Percentiles rank a stretch among this genome's conserved stretches.
Evolutionary conservation across 441 rosid genomes (phyloP).

Genomic region (Hypseocharis bilobata): DNA sequence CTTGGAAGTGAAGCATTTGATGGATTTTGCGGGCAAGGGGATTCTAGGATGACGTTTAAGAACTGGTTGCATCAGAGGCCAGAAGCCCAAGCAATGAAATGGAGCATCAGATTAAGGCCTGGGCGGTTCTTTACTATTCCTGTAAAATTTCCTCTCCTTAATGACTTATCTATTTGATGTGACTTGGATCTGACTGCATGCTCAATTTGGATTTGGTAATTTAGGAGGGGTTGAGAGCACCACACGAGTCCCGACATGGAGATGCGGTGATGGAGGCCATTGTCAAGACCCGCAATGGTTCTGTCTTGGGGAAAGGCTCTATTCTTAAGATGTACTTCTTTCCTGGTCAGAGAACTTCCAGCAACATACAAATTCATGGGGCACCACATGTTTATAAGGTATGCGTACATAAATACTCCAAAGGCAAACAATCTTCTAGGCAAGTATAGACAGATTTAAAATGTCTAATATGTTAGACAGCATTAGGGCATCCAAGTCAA

Average conservation of each 20-base stretch:
- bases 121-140: slow-evolving; percentile 88
- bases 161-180: neutral
- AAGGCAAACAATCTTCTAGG: slow-evolving; percentile 13
- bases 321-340: slow-evolving; percentile 87
- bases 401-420: slow-evolving; percentile 15
- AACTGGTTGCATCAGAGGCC: slow-evolving; percentile 85
- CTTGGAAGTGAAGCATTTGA: slow-evolving; percentile 95
- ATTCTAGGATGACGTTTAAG: slow-evolving; percentile 67
- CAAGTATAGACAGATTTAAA: neutral
- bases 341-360: slow-evolving; percentile 93
- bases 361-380: slow-evolving; percentile 74
- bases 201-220: slow-evolving; percentile 19
- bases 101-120: slow-evolving; percentile 93
- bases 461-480: neutral
- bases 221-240: slow-evolving; percentile 82
- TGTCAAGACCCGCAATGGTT: slow-evolving; percentile 75
- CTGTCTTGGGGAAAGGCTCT: slow-evolving; percentile 83
- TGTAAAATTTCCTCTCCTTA: slow-evolving; percentile 37
- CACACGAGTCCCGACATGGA: slow-evolving; percentile 79
- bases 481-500: too few species aligned
- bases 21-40: slow-evolving; percentile 78
- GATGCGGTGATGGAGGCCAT: slow-evolving; percentile 98
- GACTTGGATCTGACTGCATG: slow-evolving; percentile 14
- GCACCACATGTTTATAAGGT: slow-evolving; percentile 93
- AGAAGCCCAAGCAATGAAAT: slow-evolving; percentile 94